Base-by-base conservation (phyloP, 208 protist species). In the Leishmania major region DNA sequence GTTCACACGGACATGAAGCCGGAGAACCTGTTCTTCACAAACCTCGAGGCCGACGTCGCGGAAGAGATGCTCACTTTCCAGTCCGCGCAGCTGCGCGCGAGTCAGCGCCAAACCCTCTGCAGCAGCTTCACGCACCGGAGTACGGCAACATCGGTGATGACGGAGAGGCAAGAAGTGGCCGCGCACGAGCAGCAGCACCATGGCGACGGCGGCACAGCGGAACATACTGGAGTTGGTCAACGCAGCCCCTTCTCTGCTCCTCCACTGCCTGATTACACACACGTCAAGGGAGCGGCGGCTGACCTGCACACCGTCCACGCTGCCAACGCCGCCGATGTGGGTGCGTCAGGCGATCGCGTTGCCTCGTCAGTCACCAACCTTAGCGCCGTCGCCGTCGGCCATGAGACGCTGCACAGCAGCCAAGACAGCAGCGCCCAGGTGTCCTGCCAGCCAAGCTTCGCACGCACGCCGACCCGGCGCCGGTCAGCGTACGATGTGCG, bases 1-100 rank as follows among this genome's bases (percentile, higher is more conserved):
- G 96, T 99, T 70, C 98, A 99, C 89, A 98, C 95, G 2, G 98
- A 99, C 82, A 79, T 99, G 43, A 99, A 98, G 75, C 92, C 97
- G 5, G 96, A 98, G 84, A 99, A 98, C 83, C 84, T 99, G n/a
- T 77, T 98, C 10, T 91, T 92, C 76, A 62, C 84, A 11, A 86
- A 94, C 49, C 72, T 91, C 4, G 85, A 92, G 22, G 78, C 37
- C 37, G 78, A 84, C 28, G 74, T 90, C 37, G 79, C 82, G 72
- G 78, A 51, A 3, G 87, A 88, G 51, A 89, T 92, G 86, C 22
- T 66, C 47, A 43, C 47, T 5, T 88, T 88, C 49, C 77, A 91
- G 59, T 51, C 82, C 11, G 62, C 82, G 47, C 81, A 87, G 59
- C 75, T 89, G 66, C 83, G 81, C 15, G 75, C 70, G 19, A 47